A percentile compares a stretch with the other conserved stretches of the same genome.
Conservation (phyloP, 2,329 filamentous ascomycete species). For the Rosellinia necatrix region DNA sequence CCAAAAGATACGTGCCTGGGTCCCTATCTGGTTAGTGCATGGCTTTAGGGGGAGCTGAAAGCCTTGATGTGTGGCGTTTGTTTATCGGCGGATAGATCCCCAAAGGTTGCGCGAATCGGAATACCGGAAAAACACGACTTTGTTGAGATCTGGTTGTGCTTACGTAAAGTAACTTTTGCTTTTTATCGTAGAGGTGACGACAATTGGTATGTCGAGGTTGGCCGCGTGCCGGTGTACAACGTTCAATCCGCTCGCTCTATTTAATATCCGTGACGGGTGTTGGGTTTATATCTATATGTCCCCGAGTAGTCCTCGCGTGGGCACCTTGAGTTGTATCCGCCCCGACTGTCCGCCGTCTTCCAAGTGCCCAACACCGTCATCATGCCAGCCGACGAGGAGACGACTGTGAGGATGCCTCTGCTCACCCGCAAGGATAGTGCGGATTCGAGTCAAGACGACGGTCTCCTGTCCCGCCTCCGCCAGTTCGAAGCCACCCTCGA, state of each 20-base stretch:
- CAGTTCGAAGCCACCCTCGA: conserved; percentile 43
- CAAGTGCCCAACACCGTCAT: too few species aligned
- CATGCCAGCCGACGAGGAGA: conserved; percentile 20
- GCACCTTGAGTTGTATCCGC: too few species aligned
- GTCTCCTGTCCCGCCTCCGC: conserved; percentile 22
- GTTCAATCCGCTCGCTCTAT: too few species aligned
- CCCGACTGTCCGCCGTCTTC: too few species aligned
- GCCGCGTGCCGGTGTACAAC: too few species aligned
- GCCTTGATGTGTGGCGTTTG: conserved; percentile 13
- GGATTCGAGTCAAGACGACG: background rate
- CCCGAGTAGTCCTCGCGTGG: too few species aligned
- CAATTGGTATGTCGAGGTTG: too few species aligned
- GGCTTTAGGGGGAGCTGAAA: conserved; percentile 5
- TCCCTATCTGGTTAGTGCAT: background rate
- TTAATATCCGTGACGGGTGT: too few species aligned
- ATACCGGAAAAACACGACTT: background rate
- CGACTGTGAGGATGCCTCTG: conserved; percentile 1
- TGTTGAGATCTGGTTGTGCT: conserved; percentile 2
- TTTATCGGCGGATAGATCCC: too few species aligned
- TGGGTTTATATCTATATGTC: too few species aligned
- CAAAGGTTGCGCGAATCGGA: background rate
- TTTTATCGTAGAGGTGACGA: background rate
- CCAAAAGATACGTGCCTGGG: too few species aligned
- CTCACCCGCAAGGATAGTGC: background rate
- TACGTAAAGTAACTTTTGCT: conserved; percentile 9